phyloP scores from a whole-genome alignment of 768 basidiomycete species.

The Neoboletus brunneissimus region DNA sequence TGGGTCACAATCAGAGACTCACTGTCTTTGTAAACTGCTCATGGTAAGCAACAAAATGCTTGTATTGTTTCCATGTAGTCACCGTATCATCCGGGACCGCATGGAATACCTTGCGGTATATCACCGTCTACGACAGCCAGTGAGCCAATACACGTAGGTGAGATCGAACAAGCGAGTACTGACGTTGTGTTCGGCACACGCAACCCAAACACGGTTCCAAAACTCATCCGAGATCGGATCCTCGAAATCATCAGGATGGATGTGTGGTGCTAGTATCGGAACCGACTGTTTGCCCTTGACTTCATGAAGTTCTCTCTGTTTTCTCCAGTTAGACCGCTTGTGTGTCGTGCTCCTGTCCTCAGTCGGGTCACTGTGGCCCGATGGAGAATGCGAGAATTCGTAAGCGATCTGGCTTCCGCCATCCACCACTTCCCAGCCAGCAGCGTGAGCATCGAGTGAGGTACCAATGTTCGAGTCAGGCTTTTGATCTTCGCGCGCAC shows the following conservation, averaged over 20 bases:
- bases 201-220: constrained; percentile 89
- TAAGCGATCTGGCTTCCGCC: constrained; percentile 41
- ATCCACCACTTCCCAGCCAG: constrained; percentile 44
- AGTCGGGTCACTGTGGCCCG: constrained; percentile 41
- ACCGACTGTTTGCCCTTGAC: constrained; percentile 55
- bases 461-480: background rate
- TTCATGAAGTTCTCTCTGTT: constrained; percentile 58
- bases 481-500: constrained; percentile 15
- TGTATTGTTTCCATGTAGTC: constrained; percentile 95
- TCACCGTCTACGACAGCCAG: constrained; percentile 69
- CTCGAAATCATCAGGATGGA: constrained; percentile 77
- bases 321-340: constrained; percentile 51
- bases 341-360: constrained; percentile 49
- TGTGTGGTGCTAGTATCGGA: constrained; percentile 62
- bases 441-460: constrained; percentile 33
- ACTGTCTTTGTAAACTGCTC: constrained; percentile 73
- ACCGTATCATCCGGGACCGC: constrained; percentile 90
- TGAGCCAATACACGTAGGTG: background rate
- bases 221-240: constrained; percentile 87
- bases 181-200: constrained; percentile 86
- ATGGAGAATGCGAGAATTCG: constrained; percentile 46
- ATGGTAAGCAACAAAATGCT: constrained; percentile 75
- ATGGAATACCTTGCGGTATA: constrained; percentile 93
- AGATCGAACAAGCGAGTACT: constrained; percentile 27
- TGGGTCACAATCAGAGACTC: constrained; percentile 19